phyloP scores from a whole-genome alignment of 2,329 filamentous ascomycete species.

The Aspergillus tamarii region DNA sequence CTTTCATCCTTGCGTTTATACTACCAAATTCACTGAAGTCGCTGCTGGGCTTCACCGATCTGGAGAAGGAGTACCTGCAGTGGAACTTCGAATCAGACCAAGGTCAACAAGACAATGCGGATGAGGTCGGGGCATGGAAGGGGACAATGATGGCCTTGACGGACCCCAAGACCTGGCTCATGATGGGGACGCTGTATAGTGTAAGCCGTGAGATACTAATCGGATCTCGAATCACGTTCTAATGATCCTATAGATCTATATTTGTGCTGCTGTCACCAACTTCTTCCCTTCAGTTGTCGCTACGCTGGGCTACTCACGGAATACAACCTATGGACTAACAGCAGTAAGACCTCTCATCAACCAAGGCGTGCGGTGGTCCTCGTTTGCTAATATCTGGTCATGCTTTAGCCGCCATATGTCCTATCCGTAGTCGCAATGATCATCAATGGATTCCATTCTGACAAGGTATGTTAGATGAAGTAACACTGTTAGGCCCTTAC shows the following conservation, averaged over 20 bases:
- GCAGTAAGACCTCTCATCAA: background rate
- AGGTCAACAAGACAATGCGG: background rate
- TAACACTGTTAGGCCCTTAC: background rate
- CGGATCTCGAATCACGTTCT: background rate
- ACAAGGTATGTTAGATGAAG: background rate
- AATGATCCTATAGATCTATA: background rate
- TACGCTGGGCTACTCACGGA: background rate
- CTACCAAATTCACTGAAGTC: background rate
- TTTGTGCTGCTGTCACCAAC: background rate
- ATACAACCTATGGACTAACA: background rate
- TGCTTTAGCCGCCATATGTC: background rate
- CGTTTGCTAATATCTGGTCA: background rate
- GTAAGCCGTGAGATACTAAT: background rate
- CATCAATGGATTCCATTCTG: background rate
- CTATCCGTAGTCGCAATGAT: background rate
- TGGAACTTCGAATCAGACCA: slow-evolving; percentile 1
- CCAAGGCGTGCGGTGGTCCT: background rate
- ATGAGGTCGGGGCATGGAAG: background rate
- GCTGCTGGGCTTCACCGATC: background rate
- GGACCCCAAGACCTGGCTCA: background rate
- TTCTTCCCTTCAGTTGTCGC: background rate
- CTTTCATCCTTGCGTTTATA: background rate
- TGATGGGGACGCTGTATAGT: background rate
- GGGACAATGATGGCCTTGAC: background rate
- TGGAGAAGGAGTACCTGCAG: background rate